Conservation (phyloP, 441 rosid species). For the Bruguiera hainesii region DNA sequence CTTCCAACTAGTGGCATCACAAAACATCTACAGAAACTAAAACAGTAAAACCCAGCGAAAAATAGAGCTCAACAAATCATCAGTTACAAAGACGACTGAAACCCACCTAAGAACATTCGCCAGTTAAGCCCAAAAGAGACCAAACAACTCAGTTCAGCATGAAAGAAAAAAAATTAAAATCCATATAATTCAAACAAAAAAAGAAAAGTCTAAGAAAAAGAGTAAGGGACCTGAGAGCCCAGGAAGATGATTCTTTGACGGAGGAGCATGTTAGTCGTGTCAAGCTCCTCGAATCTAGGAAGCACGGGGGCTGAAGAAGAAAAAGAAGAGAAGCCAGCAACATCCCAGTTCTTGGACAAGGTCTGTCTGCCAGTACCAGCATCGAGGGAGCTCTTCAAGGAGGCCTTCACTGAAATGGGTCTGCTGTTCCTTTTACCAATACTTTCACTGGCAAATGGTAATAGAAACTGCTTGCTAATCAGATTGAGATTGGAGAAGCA, state of each 20-base stretch:
- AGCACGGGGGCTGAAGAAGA: slow-evolving; percentile 46
- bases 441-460: slow-evolving; percentile 12
- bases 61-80: background rate
- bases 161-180: background rate
- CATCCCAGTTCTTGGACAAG: slow-evolving; percentile 68
- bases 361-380: slow-evolving; percentile 29
- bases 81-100: background rate
- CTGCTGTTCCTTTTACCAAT: slow-evolving; percentile 24
- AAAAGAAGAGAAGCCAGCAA: slow-evolving; percentile 34
- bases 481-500: slow-evolving; percentile 25
- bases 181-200: background rate
- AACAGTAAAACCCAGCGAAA: background rate
- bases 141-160: slow-evolving; percentile 1
- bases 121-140: background rate
- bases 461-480: slow-evolving; percentile 20
- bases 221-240: slow-evolving; percentile 67
- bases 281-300: slow-evolving; percentile 80
- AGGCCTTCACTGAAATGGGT: slow-evolving; percentile 40
- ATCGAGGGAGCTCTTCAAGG: slow-evolving; percentile 26
- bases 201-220: background rate
- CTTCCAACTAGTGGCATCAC: too few species aligned
- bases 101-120: background rate
- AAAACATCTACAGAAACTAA: background rate
- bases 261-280: slow-evolving; percentile 84
- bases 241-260: slow-evolving; percentile 84